A percentile compares a stretch with the other conserved stretches of the same genome.
Conservation (phyloP, 2,329 filamentous ascomycete genomes). For the Pseudogymnoascus sp. region DNA sequence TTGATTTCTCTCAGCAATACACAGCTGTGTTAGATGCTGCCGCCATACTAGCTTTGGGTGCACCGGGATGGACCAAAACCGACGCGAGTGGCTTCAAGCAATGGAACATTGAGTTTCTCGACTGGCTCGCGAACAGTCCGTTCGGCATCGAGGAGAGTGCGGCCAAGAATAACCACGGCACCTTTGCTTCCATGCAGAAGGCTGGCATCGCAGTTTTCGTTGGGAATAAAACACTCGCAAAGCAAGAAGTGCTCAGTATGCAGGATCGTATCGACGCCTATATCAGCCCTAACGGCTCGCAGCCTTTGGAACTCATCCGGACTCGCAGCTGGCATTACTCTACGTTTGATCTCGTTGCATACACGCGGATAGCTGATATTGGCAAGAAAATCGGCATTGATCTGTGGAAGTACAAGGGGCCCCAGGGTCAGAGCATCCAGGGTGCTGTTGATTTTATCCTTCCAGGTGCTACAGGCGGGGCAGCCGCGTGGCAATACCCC, state of each 20-base stretch:
- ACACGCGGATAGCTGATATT: constrained; percentile 18
- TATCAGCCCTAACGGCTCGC: constrained; percentile 21
- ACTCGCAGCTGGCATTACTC: constrained; percentile 28
- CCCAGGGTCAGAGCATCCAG: constrained; percentile 21
- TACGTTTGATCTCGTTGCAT: constrained; percentile 24
- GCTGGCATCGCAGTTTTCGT: constrained; percentile 24
- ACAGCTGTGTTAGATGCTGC: constrained; percentile 26
- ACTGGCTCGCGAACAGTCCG: constrained; percentile 23
- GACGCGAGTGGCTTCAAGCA: constrained; percentile 18
- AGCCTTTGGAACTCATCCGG: constrained; percentile 24
- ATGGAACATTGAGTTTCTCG: constrained; percentile 23
- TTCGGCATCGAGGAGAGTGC: constrained; percentile 21
- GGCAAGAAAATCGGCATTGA: constrained; percentile 21
- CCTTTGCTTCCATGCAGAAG: constrained; percentile 23
- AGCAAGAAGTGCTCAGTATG: constrained; percentile 11
- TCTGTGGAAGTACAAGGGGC: constrained; percentile 21
- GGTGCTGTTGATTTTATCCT: constrained; percentile 23
- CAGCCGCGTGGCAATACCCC: constrained; percentile 19
- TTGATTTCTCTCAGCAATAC: constrained; percentile 23
- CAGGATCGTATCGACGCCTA: constrained; percentile 18
- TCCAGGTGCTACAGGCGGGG: constrained; percentile 21
- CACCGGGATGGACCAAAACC: constrained; percentile 19
- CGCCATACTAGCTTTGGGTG: constrained; percentile 13
- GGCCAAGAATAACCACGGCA: constrained; percentile 26
- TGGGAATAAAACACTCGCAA: constrained; percentile 17